Evolutionary conservation across 2,329 filamentous ascomycete species (phyloP), one percentile per base, ranked within the genome.

Genomic region (Colletotrichum limetticola): DNA sequence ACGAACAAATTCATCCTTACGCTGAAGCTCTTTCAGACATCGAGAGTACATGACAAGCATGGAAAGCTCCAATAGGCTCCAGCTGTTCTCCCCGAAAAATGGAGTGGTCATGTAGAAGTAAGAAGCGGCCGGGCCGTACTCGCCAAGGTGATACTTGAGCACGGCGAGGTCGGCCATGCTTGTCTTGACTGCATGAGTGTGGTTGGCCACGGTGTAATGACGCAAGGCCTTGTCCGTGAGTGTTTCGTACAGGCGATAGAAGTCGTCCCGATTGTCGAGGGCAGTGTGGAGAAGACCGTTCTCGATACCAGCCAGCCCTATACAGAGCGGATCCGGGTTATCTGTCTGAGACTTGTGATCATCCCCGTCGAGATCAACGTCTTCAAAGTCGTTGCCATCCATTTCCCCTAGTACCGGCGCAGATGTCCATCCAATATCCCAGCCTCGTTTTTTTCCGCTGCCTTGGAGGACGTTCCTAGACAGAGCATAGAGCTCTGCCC

Each of bases 31-130:
- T 75, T 93, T 92, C 32, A 99, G 87, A 80, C 95, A 98, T 61
- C 90, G 89, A 0, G 94, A 90, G 80, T 98, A 97, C 87, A 98
- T 93, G 75, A 94, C 90, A 6, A 98, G 87, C 89, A 98, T 94
- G 0, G 93, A 93, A 4, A 95, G 86, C 79, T 98, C 95, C 14
- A 98, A 86, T 1, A 92, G 85, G 66, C 89, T 91, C 95, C 97
- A 98, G 58, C 92, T 90, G 69, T 89, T 91, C 69, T 92, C 91
- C 0, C 92, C 93, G 77, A 97, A 98, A 74, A 94, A 93, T 0
- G 93, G 92, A 0, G 94, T 92, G 56, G 97, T 91, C 58, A 91
- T 89, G 77, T 93, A 90, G 78, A 99, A 97, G 78, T 94, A 95
- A 0, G 89, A 89, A 0, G 93, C 91, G 1, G 97, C 95, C 1